Evolutionary conservation across 2,329 filamentous ascomycete genomes (phyloP), one percentile per base, ranked within the genome.

Genomic region (Teratosphaeria gauchensis): DNA sequence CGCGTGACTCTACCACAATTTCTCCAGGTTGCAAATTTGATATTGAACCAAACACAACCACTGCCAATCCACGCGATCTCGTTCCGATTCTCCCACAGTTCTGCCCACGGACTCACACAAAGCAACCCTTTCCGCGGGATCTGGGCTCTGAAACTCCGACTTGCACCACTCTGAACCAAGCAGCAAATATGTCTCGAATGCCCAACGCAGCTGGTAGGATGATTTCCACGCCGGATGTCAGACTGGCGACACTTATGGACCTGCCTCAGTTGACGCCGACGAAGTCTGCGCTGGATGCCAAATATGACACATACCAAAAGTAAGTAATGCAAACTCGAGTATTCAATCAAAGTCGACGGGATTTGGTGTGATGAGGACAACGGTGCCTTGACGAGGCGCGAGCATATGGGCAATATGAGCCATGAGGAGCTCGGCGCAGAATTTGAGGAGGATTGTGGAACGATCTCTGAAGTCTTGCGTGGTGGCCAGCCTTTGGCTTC

Each of bases 221-320:
- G 55, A 51, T 53, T 12, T 58, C 56, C 32, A 59, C 57, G 16
- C 57, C 57, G 9, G 57, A 59, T 52, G 54, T 59, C 19, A n/a
- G 58, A 21, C 31, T 59, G 16, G 54, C 55, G n/a, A 59, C 59
- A 19, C 48, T 58, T 14, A 56, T 59, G 56, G 59, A 61, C 33
- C 32, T 61, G 16, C 56, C 59, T 7, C 56, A 61, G 16, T 48
- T 60, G 51, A 58, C 48, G 19, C 58, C 58, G 53, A 51, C 60
- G 2, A 58, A 57, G 30, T 58, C 61, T 30, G 54, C 58, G 4
- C 14, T 60, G 16, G 58, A 59, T 31, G 56, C 62, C 38, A 60
- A 64, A 53, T 62, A 66, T 59, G 66, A 69, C 63, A 68, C 67
- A 21, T 69, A 69, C 60, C 65, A 68, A 56, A 69, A 69, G 67